Percentiles rank a stretch among this genome's conserved stretches.
These are phyloP conservation scores for Solanum paucissectum DNA, from an alignment of 257 asterid species.

Conservation along the genomic window DNA sequence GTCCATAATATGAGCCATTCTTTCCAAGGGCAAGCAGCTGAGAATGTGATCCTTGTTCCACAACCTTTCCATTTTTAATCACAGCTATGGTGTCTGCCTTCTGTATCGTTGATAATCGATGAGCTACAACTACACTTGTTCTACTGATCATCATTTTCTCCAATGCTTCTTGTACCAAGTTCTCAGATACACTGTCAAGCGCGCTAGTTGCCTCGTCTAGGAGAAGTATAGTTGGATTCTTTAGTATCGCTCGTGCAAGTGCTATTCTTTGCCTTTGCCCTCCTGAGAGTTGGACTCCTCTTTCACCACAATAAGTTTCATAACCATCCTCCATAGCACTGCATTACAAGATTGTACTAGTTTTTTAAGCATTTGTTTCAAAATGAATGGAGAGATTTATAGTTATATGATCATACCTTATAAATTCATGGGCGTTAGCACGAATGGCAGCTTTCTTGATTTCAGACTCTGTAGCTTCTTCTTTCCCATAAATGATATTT, in stretches of 20 bases:
- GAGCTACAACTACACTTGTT: constrained; percentile 62
- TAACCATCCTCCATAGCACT: constrained; percentile 58
- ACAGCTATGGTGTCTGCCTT: constrained; percentile 52
- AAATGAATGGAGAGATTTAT: neutral
- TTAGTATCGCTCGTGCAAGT: constrained; percentile 60
- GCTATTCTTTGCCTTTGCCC: constrained; percentile 73
- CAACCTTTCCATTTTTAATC: constrained; percentile 52
- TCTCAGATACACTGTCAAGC: constrained; percentile 51
- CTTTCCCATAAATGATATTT: constrained; percentile 49
- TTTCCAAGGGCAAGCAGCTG: constrained; percentile 31
- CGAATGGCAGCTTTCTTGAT: constrained; percentile 42
- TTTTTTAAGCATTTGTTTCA: neutral
- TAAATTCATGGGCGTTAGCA: constrained; percentile 77
- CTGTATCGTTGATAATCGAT: constrained; percentile 53
- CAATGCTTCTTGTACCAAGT: constrained; percentile 50
- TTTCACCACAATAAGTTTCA: constrained; percentile 58
- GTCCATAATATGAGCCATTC: constrained; percentile 43
- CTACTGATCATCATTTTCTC: constrained; percentile 53
- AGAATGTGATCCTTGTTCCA: constrained; percentile 59
- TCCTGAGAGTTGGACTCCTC: constrained; percentile 71
- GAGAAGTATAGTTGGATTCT: constrained; percentile 62
- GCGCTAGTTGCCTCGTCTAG: constrained; percentile 78
- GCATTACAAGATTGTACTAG: neutral
- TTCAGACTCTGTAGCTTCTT: constrained; percentile 44
- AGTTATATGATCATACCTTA: constrained; percentile 26